These are phyloP conservation scores for Teratosphaeria viscida DNA, from an alignment of 2,329 filamentous ascomycete genomes.

Conservation along the genomic window DNA sequence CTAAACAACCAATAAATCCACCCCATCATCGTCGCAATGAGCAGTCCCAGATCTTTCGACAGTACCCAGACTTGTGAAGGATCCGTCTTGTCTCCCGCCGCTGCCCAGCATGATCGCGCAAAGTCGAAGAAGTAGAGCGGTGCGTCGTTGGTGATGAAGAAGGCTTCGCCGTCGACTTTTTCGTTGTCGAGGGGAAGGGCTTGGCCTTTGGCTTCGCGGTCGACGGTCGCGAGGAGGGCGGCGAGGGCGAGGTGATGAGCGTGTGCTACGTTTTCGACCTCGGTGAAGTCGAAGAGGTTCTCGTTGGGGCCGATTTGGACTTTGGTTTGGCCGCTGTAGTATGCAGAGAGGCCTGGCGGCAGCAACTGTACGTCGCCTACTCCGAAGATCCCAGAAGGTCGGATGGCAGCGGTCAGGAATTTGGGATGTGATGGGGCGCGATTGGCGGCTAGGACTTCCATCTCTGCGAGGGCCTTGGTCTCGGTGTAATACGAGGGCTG, in stretches of 20 bases:
- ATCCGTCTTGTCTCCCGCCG: slow-evolving; percentile 30
- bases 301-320: slow-evolving; percentile 42
- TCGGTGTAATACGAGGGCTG: slow-evolving; percentile 43
- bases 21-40: slow-evolving; percentile 34
- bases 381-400: slow-evolving; percentile 43
- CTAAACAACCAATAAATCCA: slow-evolving; percentile 33
- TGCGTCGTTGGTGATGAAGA: slow-evolving; percentile 42
- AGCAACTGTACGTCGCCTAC: slow-evolving; percentile 38
- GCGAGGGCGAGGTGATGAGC: slow-evolving; percentile 41
- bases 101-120: slow-evolving; percentile 36
- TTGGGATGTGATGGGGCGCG: slow-evolving; percentile 28
- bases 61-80: slow-evolving; percentile 34
- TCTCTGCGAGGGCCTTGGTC: slow-evolving; percentile 41
- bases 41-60: slow-evolving; percentile 30
- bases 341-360: slow-evolving; percentile 35
- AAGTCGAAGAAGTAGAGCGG: slow-evolving; percentile 44
- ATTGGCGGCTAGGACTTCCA: slow-evolving; percentile 39
- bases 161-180: slow-evolving; percentile 40
- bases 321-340: slow-evolving; percentile 38
- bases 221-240: slow-evolving; percentile 37
- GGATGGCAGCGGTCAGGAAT: slow-evolving; percentile 41
- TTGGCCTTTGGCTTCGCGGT: slow-evolving; percentile 21
- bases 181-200: slow-evolving; percentile 35
- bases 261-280: slow-evolving; percentile 42
- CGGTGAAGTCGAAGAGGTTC: slow-evolving; percentile 46